phyloP scores from a whole-genome alignment of 2,329 filamentous ascomycete species.

The Arachnomyces sp. region DNA sequence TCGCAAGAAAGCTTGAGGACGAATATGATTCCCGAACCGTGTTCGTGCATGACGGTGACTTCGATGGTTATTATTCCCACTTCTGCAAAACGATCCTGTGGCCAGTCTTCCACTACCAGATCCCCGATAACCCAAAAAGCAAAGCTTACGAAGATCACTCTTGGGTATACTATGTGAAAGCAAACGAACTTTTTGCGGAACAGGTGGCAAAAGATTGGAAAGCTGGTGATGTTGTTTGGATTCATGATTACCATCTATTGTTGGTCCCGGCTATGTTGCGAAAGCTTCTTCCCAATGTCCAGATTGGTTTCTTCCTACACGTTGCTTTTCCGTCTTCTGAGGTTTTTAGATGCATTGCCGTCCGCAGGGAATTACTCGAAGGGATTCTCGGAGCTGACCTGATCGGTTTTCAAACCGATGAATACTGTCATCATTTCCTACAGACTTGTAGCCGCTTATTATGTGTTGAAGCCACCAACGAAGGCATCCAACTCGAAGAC shows the following conservation, averaged over 20 bases:
- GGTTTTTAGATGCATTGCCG: conserved; percentile 84
- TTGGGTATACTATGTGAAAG: conserved; percentile 86
- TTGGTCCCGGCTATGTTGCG: conserved; percentile 85
- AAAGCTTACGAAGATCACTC: conserved; percentile 97
- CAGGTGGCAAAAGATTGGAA: conserved; percentile 89
- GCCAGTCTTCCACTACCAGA: conserved; percentile 97
- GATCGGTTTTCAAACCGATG: conserved; percentile 85
- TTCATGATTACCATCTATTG: conserved; percentile 91
- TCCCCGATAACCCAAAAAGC: conserved; percentile 95
- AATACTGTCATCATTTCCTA: conserved; percentile 89
- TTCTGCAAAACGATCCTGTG: conserved; percentile 97
- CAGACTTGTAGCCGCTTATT: conserved; percentile 91
- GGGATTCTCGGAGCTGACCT: conserved; percentile 91
- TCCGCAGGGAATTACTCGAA: conserved; percentile 77
- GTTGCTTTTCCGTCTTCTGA: conserved; percentile 94
- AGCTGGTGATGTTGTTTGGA: conserved; percentile 84
- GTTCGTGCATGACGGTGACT: conserved; percentile 82
- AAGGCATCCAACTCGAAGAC: conserved; percentile 84
- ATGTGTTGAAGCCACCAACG: conserved; percentile 78
- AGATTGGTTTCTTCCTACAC: conserved; percentile 94
- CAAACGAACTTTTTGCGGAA: conserved; percentile 90
- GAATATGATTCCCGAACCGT: conserved; percentile 79
- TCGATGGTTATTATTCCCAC: conserved; percentile 89
- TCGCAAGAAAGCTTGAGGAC: conserved; percentile 70
- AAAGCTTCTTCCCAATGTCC: conserved; percentile 75